These are phyloP conservation scores for Epichloe brachyelytri DNA, from an alignment of 2,329 filamentous ascomycete genomes.

Conservation along the genomic window DNA sequence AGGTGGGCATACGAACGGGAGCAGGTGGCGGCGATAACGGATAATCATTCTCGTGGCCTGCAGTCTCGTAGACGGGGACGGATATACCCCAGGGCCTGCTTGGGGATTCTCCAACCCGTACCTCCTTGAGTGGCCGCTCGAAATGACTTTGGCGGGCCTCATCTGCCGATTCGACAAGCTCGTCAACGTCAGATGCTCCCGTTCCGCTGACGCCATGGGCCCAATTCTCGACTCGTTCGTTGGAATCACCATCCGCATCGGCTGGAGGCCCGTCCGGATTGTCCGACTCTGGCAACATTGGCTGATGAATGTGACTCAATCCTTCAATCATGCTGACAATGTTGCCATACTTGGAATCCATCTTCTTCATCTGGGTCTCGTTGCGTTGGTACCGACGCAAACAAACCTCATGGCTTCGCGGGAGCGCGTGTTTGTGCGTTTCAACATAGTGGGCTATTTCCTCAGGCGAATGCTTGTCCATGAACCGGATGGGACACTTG, in stretches of 20 bases:
- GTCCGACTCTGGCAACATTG: slow-evolving; percentile 57
- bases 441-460: slow-evolving; percentile 91
- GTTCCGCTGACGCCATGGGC: slow-evolving; percentile 60
- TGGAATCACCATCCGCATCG: slow-evolving; percentile 40
- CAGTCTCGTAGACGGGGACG: slow-evolving; percentile 48
- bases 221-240: slow-evolving; percentile 74
- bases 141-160: slow-evolving; percentile 61
- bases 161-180: slow-evolving; percentile 24
- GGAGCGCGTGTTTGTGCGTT: slow-evolving; percentile 88
- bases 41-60: slow-evolving; percentile 23
- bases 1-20: slow-evolving; percentile 37
- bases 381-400: slow-evolving; percentile 81
- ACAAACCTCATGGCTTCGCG: slow-evolving; percentile 86
- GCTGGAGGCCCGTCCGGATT: slow-evolving; percentile 28
- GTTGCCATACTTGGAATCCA: slow-evolving; percentile 90
- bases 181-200: slow-evolving; percentile 21
- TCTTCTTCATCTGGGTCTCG: slow-evolving; percentile 69
- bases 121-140: slow-evolving; percentile 72
- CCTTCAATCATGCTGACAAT: slow-evolving; percentile 91
- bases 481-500: slow-evolving; percentile 83
- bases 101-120: slow-evolving; percentile 87
- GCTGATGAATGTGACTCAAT: slow-evolving; percentile 74
- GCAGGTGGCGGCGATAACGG: slow-evolving; percentile 45
- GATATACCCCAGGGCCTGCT: slow-evolving; percentile 88
- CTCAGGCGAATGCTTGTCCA: slow-evolving; percentile 85